phyloP scores from a whole-genome alignment of 148 eudicot species.

The Euryodendron excelsum region DNA sequence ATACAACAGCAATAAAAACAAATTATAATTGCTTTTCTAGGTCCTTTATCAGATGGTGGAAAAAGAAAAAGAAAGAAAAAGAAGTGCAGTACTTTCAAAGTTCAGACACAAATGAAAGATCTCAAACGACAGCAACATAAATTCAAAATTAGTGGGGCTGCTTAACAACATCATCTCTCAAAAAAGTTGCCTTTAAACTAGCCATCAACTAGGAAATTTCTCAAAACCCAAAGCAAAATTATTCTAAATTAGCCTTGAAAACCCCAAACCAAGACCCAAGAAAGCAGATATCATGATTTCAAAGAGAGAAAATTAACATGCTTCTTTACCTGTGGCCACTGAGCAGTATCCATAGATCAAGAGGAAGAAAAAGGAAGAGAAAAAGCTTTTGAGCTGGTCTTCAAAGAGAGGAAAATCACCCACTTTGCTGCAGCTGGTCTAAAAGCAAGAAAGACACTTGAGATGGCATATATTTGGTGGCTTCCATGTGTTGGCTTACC shows the following conservation, averaged over 20 bases:
- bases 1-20: slow-evolving; percentile 7
- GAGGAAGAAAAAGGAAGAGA: slow-evolving; percentile 7
- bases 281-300: slow-evolving; percentile 12
- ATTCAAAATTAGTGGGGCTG: slow-evolving; percentile 8
- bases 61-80: not conserved
- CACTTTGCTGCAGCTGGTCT: slow-evolving; percentile 24
- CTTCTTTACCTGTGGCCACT: slow-evolving; percentile 26
- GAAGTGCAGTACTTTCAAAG: slow-evolving; percentile 16
- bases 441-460: slow-evolving; percentile 18
- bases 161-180: slow-evolving; percentile 18
- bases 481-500: slow-evolving; percentile 10
- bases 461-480: slow-evolving; percentile 5
- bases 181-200: slow-evolving; percentile 2
- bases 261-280: slow-evolving; percentile 5
- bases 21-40: slow-evolving; percentile 8
- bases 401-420: slow-evolving; percentile 17
- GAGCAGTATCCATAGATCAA: slow-evolving; percentile 28
- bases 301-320: slow-evolving; percentile 9
- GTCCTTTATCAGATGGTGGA: slow-evolving; percentile 10
- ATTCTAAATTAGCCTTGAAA: not conserved
- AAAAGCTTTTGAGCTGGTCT: slow-evolving; percentile 13
- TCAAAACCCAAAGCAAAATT: not conserved
- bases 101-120: slow-evolving; percentile 12
- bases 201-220: not conserved
- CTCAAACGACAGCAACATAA: not conserved